phyloP scores from a whole-genome alignment of 2,329 filamentous ascomycete species.

The Colletotrichum orbiculare region DNA sequence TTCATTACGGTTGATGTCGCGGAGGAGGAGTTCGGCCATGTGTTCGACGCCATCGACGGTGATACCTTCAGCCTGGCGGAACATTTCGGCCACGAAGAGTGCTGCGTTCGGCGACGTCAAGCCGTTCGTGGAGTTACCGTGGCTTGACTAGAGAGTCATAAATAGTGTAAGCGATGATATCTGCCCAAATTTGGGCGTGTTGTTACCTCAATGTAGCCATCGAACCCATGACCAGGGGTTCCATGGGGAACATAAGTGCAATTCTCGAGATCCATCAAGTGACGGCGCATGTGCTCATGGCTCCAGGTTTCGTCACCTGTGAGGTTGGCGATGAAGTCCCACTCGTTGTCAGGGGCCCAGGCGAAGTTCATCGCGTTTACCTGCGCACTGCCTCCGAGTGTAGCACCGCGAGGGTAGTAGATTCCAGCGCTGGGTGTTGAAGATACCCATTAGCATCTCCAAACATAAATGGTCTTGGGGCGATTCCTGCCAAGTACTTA shows the following conservation, averaged over 20 bases:
- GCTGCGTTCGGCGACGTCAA: conserved; percentile 5
- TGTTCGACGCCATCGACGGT: conserved; percentile 36
- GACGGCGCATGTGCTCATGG: conserved; percentile 60
- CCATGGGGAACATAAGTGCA: conserved; percentile 53
- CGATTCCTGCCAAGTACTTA: conserved; percentile 10
- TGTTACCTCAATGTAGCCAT: conserved; percentile 55
- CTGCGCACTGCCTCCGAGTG: conserved; percentile 48
- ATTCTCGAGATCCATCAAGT: conserved; percentile 59
- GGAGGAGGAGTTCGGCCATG: conserved; percentile 38
- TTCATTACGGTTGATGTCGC: conserved; percentile 20
- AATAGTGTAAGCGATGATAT: not conserved
- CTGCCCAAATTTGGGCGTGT: not conserved
- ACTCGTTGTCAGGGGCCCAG: conserved; percentile 62
- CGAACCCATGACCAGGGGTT: conserved; percentile 57
- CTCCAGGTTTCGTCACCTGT: conserved; percentile 64
- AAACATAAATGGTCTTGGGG: not conserved
- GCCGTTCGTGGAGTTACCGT: conserved; percentile 36
- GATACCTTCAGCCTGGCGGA: conserved; percentile 13
- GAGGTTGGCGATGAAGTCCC: conserved; percentile 57
- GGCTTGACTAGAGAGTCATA: conserved; percentile 1
- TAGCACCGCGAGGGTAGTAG: conserved; percentile 42
- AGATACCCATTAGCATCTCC: not conserved
- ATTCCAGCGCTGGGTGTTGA: conserved; percentile 36
- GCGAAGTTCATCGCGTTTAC: conserved; percentile 56
- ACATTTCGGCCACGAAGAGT: conserved; percentile 10